Evolutionary conservation across 2,329 filamentous ascomycete species (phyloP).

Genomic region (Elsinoe fawcettii): DNA sequence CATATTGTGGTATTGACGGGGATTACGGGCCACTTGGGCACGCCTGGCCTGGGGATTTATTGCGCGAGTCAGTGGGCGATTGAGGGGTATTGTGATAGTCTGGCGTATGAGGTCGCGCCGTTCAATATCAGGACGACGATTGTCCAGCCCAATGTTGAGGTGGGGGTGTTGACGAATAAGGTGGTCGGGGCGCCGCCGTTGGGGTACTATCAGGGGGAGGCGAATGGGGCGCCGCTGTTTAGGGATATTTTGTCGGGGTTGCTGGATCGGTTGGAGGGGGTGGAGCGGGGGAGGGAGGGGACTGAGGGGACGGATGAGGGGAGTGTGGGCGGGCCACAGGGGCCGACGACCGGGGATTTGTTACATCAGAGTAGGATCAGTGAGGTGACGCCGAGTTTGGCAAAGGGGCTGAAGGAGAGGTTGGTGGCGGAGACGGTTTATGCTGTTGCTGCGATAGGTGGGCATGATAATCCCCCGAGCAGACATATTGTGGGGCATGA

Average conservation of each 20-base stretch:
- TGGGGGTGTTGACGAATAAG: conserved; percentile 76
- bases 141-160: conserved; percentile 90
- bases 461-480: conserved; percentile 90
- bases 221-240: conserved; percentile 69
- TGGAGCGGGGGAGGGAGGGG: conserved; percentile 22
- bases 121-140: conserved; percentile 97
- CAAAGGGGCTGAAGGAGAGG: conserved; percentile 58
- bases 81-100: conserved; percentile 87
- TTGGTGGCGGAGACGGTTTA: conserved; percentile 85
- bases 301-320: conserved; percentile 24
- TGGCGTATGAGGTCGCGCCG: conserved; percentile 89
- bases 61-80: conserved; percentile 90
- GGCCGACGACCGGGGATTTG: conserved; percentile 38
- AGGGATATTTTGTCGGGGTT: conserved; percentile 76
- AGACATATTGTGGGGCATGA: conserved; percentile 90
- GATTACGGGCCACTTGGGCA: conserved; percentile 86
- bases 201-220: conserved; percentile 57
- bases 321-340: conserved; percentile 24
- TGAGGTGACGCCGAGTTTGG: conserved; percentile 67
- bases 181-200: conserved; percentile 78
- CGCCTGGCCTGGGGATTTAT: conserved; percentile 82
- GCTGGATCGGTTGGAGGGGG: conserved; percentile 60
- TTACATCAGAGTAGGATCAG: conserved; percentile 46
- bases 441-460: conserved; percentile 83
- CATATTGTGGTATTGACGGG: conserved; percentile 87